Evolutionary conservation across 2,329 filamentous ascomycete species (phyloP).

Genomic region (Penicillium sp.): DNA sequence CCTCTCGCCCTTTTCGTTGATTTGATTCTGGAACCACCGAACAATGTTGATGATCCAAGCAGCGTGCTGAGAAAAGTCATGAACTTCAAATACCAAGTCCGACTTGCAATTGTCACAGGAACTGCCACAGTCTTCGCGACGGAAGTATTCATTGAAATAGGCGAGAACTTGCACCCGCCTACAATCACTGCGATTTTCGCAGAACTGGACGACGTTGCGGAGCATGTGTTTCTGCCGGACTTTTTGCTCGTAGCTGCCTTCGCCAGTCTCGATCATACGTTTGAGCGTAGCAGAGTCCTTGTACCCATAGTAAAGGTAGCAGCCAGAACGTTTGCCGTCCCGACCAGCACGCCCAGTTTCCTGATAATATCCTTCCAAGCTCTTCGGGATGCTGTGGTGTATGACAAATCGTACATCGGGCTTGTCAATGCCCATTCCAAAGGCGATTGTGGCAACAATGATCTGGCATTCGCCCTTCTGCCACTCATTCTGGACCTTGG

Average conservation of each 20-base stretch:
- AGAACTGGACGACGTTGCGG: slow-evolving; percentile 79
- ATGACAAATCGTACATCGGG: slow-evolving; percentile 95
- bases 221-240: slow-evolving; percentile 84
- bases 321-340: slow-evolving; percentile 83
- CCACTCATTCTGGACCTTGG: slow-evolving; percentile 75
- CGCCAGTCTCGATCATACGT: slow-evolving; percentile 80
- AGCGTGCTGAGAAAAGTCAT: slow-evolving; percentile 78
- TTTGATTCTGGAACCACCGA: slow-evolving; percentile 50
- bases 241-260: slow-evolving; percentile 77
- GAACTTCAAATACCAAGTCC: slow-evolving; percentile 67
- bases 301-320: slow-evolving; percentile 87
- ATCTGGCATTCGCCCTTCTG: slow-evolving; percentile 78
- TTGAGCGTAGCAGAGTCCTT: slow-evolving; percentile 72
- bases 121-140: slow-evolving; percentile 67
- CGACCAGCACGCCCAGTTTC: slow-evolving; percentile 94
- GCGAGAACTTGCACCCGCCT: slow-evolving; percentile 81
- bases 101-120: slow-evolving; percentile 89
- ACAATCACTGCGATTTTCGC: slow-evolving; percentile 86
- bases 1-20: slow-evolving; percentile 1
- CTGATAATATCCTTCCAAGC: slow-evolving; percentile 96
- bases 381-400: slow-evolving; percentile 90
- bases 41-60: slow-evolving; percentile 71
- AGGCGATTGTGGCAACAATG: slow-evolving; percentile 96
- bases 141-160: slow-evolving; percentile 92
- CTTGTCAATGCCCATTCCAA: slow-evolving; percentile 99